Conservation (phyloP, 495 filamentous ascomycete genomes). For the Penicillium coprophilum region DNA sequence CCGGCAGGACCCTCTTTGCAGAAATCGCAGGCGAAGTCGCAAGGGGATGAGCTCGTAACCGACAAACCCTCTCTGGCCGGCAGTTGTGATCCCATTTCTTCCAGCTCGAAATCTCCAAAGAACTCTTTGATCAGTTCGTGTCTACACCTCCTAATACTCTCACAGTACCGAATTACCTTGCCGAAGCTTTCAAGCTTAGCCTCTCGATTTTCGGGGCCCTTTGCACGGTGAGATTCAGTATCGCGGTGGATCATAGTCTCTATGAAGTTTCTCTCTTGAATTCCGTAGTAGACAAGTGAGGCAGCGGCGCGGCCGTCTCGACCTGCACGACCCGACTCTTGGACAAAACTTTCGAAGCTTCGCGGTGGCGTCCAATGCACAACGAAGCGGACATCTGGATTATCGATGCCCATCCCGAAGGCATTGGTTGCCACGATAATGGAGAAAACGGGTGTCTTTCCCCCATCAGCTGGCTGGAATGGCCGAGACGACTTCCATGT, state of each 20-base stretch:
- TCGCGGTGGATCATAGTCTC: constrained; percentile 49
- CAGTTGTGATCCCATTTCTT: constrained; percentile 41
- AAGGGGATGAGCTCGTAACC: constrained; percentile 41
- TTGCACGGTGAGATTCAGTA: constrained; percentile 38
- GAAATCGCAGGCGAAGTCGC: constrained; percentile 86
- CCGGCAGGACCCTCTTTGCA: constrained; percentile 69
- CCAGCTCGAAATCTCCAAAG: constrained; percentile 66
- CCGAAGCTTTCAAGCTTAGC: constrained; percentile 48
- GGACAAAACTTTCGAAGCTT: constrained; percentile 92
- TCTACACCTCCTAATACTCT: constrained; percentile 68
- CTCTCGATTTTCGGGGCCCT: constrained; percentile 36
- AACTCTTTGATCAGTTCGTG: constrained; percentile 76
- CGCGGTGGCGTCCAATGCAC: constrained; percentile 91
- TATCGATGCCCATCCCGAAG: constrained; percentile 98
- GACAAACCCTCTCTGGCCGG: constrained; percentile 12
- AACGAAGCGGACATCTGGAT: constrained; percentile 88
- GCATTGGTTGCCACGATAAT: constrained; percentile 94
- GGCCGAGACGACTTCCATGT: constrained; percentile 74
- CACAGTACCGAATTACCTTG: constrained; percentile 76
- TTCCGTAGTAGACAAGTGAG: constrained; percentile 86
- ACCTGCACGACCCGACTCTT: constrained; percentile 90
- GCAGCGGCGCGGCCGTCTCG: constrained; percentile 82
- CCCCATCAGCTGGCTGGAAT: constrained; percentile 9
- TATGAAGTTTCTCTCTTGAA: constrained; percentile 76
- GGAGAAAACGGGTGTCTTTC: constrained; percentile 59